Percentiles rank a stretch among this genome's conserved stretches.
phyloP scores from a whole-genome alignment of 2,329 filamentous ascomycete genomes.

The Thelonectria olida region DNA sequence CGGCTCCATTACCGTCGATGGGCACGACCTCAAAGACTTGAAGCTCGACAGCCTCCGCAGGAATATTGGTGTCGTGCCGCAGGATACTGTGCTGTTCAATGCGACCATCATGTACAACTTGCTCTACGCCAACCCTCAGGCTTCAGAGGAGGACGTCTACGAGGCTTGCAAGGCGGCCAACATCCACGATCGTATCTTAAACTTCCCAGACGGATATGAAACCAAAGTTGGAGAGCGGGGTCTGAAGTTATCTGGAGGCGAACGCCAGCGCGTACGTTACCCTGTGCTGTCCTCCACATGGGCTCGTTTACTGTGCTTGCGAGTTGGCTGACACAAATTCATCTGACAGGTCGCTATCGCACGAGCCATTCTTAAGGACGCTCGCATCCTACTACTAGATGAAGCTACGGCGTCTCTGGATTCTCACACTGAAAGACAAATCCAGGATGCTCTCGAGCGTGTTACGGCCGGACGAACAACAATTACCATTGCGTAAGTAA shows the following conservation, averaged over 20 bases:
- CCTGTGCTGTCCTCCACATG: background rate
- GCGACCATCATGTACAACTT: constrained; percentile 66
- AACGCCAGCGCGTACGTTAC: constrained; percentile 62
- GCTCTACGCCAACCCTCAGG: constrained; percentile 59
- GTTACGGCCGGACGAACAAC: constrained; percentile 60
- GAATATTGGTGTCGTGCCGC: constrained; percentile 56
- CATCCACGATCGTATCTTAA: constrained; percentile 63
- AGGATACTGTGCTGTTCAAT: constrained; percentile 60
- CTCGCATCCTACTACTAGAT: constrained; percentile 75
- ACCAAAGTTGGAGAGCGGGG: constrained; percentile 64
- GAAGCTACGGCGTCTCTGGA: constrained; percentile 78
- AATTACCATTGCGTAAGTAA: constrained; percentile 58
- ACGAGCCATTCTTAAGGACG: constrained; percentile 73
- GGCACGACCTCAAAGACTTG: constrained; percentile 54
- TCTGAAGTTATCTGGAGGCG: constrained; percentile 65
- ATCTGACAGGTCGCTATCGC: constrained; percentile 61
- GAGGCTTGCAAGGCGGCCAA: constrained; percentile 62
- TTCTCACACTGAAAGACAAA: constrained; percentile 66
- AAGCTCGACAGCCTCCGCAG: constrained; percentile 51
- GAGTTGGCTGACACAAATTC: constrained; percentile 3
- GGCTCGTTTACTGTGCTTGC: background rate
- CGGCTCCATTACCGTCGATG: constrained; percentile 57
- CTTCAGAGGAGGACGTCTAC: constrained; percentile 58
- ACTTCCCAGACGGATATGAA: constrained; percentile 62
- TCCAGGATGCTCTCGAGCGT: constrained; percentile 62